Evolutionary conservation across 495 filamentous ascomycete genomes (phyloP).

Genomic region (Neurospora pannonica): DNA sequence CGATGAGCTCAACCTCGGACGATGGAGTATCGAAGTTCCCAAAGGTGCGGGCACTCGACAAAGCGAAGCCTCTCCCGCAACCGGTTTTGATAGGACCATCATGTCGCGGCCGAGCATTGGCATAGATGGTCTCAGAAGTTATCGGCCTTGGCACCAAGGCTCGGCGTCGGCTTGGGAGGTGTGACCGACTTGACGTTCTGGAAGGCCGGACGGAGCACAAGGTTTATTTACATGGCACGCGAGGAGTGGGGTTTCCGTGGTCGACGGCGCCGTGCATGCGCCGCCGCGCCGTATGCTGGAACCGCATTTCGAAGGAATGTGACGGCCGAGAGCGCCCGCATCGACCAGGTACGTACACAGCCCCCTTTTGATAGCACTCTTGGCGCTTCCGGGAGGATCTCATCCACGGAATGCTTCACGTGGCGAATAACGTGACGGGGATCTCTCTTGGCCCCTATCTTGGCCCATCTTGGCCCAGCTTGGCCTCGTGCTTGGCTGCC

Average conservation of each 20-base stretch:
- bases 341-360: background rate
- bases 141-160: background rate
- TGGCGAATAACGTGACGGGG: slow-evolving; percentile 2
- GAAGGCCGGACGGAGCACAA: background rate
- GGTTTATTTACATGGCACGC: background rate
- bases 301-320: background rate
- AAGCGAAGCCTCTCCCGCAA: background rate
- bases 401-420: background rate
- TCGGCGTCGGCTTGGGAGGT: background rate
- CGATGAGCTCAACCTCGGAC: background rate
- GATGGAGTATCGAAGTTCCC: background rate
- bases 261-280: background rate
- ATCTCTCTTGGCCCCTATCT: background rate
- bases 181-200: background rate
- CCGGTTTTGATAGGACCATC: background rate
- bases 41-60: background rate
- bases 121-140: background rate
- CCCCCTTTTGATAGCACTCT: background rate
- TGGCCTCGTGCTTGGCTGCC: background rate
- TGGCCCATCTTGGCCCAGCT: background rate
- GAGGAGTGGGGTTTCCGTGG: background rate
- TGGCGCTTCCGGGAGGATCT: background rate
- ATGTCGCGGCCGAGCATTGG: background rate
- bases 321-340: background rate
- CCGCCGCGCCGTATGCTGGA: background rate